phyloP scores from a whole-genome alignment of 2,329 filamentous ascomycete genomes.

The Raffaelea albimanens region DNA sequence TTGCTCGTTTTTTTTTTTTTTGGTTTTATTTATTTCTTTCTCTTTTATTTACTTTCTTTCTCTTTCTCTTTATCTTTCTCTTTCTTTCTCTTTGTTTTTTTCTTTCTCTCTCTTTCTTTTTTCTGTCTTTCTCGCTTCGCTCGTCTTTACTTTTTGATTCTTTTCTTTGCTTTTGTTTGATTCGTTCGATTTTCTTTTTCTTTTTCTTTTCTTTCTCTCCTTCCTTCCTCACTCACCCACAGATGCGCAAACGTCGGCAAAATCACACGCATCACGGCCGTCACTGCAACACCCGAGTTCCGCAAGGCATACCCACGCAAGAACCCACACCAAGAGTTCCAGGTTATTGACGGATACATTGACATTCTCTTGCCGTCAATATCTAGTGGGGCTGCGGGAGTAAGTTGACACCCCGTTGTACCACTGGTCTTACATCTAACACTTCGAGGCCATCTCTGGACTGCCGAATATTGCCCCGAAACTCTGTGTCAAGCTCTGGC shows the following conservation, averaged over 20 bases:
- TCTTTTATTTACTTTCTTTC: background rate
- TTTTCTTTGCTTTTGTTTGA: background rate
- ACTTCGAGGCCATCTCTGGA: conserved; percentile 10
- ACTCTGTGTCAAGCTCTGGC: conserved; percentile 12
- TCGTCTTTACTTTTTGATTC: background rate
- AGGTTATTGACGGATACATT: conserved; percentile 18
- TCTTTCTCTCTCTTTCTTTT: too few relatives aligned
- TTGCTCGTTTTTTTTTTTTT: background rate
- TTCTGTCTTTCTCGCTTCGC: background rate
- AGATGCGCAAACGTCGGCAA: conserved; percentile 15
- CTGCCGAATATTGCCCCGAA: conserved; percentile 10
- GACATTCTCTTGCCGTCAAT: conserved; percentile 19
- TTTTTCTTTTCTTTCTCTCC: too few relatives aligned
- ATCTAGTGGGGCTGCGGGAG: conserved; percentile 11
- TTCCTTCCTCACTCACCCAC: background rate
- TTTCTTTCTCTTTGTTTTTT: background rate
- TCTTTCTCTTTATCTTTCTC: background rate
- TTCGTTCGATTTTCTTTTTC: background rate
- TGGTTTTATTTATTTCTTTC: background rate
- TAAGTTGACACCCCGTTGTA: too few relatives aligned
- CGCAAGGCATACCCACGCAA: conserved; percentile 4
- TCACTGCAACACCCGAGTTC: conserved; percentile 6
- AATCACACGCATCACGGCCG: conserved; percentile 13
- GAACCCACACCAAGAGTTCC: conserved; percentile 8
- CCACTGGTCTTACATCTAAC: too few relatives aligned